phyloP scores from a whole-genome alignment of 352 stramenopile genomes.

The Globisporangium paroecandrum region DNA sequence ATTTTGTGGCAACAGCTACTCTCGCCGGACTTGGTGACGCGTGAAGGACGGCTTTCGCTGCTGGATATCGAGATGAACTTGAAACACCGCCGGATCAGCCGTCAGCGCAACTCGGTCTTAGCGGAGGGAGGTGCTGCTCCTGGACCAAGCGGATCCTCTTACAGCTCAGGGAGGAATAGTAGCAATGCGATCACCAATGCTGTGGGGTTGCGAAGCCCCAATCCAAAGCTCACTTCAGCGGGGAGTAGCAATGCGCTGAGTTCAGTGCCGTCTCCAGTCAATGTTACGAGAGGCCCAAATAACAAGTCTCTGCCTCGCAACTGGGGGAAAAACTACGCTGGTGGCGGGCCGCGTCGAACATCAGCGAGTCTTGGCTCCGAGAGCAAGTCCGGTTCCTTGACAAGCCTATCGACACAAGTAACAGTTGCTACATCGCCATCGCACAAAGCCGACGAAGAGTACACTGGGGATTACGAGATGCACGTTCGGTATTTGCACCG shows the following conservation, averaged over 20 bases:
- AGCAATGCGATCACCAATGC: conserved; percentile 8
- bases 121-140: background rate
- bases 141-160: background rate
- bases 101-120: conserved; percentile 29
- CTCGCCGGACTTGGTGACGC: conserved; percentile 40
- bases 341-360: conserved; percentile 26
- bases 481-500: conserved; percentile 38
- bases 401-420: background rate
- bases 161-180: conserved; percentile 7
- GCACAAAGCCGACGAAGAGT: conserved; percentile 3
- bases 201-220: conserved; percentile 23
- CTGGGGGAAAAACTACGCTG: conserved; percentile 58
- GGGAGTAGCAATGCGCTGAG: conserved; percentile 4
- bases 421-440: conserved; percentile 1
- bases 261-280: background rate
- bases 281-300: conserved; percentile 10
- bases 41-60: conserved; percentile 39
- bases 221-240: conserved; percentile 14
- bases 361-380: conserved; percentile 24
- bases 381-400: conserved; percentile 13
- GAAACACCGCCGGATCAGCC: conserved; percentile 40
- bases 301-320: conserved; percentile 57
- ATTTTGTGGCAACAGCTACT: conserved; percentile 41
- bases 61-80: conserved; percentile 57
- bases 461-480: conserved; percentile 19